Evolutionary conservation across 306 rosid genomes (phyloP).

Genomic region (Luffa aegyptiaca): DNA sequence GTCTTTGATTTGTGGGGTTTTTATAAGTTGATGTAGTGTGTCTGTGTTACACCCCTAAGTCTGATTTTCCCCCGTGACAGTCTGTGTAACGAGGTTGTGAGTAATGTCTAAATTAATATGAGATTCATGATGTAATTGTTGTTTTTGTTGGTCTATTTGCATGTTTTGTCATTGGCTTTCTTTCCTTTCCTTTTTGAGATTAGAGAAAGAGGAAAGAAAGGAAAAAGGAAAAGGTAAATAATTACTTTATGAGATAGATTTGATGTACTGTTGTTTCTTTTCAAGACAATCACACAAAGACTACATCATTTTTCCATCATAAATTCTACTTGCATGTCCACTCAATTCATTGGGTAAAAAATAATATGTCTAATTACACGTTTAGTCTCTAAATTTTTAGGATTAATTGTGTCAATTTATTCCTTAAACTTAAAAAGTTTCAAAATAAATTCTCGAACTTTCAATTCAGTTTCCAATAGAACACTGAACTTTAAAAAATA

Average conservation of each 20-base stretch:
- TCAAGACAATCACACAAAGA: background rate
- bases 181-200: background rate
- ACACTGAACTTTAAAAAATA: too few relatives aligned
- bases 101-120: background rate
- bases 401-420: too few relatives aligned
- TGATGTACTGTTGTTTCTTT: background rate
- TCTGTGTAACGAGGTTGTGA: constrained; percentile 27
- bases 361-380: too few relatives aligned
- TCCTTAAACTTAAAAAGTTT: too few relatives aligned
- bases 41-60: too few relatives aligned
- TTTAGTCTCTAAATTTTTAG: too few relatives aligned
- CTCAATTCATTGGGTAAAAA: background rate
- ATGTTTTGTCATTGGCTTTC: constrained; percentile 15
- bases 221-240: too few relatives aligned
- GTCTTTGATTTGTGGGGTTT: background rate
- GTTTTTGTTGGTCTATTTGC: constrained; percentile 11
- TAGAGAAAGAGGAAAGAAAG: background rate
- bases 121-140: constrained; percentile 21
- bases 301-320: background rate
- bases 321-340: too few relatives aligned
- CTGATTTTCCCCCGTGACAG: too few relatives aligned
- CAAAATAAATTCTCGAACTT: too few relatives aligned
- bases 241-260: too few relatives aligned
- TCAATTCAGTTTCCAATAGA: too few relatives aligned
- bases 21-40: constrained; percentile 3